These are phyloP conservation scores for Thalassiosira sp. DNA, from an alignment of 352 stramenopile species.

Conservation along the genomic window DNA sequence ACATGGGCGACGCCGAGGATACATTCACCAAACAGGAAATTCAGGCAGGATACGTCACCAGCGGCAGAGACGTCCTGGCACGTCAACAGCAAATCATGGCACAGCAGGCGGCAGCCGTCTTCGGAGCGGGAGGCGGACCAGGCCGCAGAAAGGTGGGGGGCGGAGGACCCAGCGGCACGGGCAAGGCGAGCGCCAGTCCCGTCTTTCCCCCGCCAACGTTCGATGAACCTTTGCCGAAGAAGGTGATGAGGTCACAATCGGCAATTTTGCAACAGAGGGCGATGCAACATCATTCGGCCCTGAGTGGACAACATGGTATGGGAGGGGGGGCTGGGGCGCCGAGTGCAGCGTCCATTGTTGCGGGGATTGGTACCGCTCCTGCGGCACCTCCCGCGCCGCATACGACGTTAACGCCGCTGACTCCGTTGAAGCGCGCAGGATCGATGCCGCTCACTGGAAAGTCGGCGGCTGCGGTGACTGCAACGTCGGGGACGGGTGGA, in stretches of 20 bases:
- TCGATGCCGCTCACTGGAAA: constrained; percentile 21
- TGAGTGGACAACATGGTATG: not conserved
- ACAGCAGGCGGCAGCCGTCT: constrained; percentile 60
- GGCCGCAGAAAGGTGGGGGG: constrained; percentile 64
- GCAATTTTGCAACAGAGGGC: constrained; percentile 26
- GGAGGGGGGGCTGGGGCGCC: constrained; percentile 23
- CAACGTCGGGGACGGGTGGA: not conserved
- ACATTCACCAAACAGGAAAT: constrained; percentile 86
- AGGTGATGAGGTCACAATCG: constrained; percentile 15
- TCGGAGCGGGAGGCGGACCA: constrained; percentile 36
- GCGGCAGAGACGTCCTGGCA: constrained; percentile 77
- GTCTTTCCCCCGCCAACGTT: constrained; percentile 81
- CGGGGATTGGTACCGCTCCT: constrained; percentile 53
- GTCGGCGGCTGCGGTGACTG: not conserved
- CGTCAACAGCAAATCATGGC: constrained; percentile 82
- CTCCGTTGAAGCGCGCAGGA: constrained; percentile 70
- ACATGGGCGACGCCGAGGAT: constrained; percentile 82
- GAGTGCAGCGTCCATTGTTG: constrained; percentile 68
- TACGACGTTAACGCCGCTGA: constrained; percentile 77
- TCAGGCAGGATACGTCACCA: constrained; percentile 84
- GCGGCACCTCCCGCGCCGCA: constrained; percentile 54
- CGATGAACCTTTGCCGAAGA: constrained; percentile 65
- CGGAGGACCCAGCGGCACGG: constrained; percentile 74
- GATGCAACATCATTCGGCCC: not conserved
- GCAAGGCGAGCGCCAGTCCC: constrained; percentile 61